A percentile compares a stretch with the other conserved stretches of the same genome.
phyloP scores from a whole-genome alignment of 768 basidiomycete genomes.

The Russula olivacea region DNA sequence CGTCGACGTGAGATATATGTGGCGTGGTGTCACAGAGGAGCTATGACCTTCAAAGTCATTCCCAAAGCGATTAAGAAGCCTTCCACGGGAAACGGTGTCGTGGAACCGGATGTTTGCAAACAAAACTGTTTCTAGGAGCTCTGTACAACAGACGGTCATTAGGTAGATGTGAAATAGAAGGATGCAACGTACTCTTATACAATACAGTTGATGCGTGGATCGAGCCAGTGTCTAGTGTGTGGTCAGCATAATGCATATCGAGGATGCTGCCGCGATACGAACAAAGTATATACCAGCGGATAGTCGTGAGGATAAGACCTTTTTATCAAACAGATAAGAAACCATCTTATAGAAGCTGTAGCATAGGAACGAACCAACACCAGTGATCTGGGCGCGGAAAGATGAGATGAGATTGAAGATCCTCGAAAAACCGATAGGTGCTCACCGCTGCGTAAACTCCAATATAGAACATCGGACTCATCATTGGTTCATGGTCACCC shows the following conservation, averaged over 20 bases:
- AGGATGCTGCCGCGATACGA: slow-evolving; percentile 27
- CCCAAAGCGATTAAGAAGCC: slow-evolving; percentile 77
- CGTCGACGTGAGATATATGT: slow-evolving; percentile 21
- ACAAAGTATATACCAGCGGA: slow-evolving; percentile 71
- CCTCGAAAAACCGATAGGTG: background rate
- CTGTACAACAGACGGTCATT: slow-evolving; percentile 29
- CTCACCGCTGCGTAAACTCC: slow-evolving; percentile 62
- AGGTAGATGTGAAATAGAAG: background rate
- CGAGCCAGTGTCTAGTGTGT: slow-evolving; percentile 57
- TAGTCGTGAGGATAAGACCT: slow-evolving; percentile 53
- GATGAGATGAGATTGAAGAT: background rate
- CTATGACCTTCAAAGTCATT: slow-evolving; percentile 76
- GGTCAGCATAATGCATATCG: slow-evolving; percentile 11
- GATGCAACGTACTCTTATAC: slow-evolving; percentile 51
- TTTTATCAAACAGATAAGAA: slow-evolving; percentile 20
- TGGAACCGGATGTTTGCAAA: slow-evolving; percentile 91
- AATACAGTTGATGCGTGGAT: slow-evolving; percentile 73
- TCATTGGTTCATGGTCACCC: slow-evolving; percentile 18
- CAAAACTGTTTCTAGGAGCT: slow-evolving; percentile 69
- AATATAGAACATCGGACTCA: slow-evolving; percentile 52
- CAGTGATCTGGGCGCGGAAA: slow-evolving; percentile 3
- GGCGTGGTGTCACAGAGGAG: background rate
- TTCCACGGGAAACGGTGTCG: slow-evolving; percentile 83
- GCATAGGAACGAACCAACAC: slow-evolving; percentile 8
- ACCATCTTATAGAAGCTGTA: background rate